Conservation (phyloP, 345 rosid genomes). For the Excoecaria agallocha region DNA sequence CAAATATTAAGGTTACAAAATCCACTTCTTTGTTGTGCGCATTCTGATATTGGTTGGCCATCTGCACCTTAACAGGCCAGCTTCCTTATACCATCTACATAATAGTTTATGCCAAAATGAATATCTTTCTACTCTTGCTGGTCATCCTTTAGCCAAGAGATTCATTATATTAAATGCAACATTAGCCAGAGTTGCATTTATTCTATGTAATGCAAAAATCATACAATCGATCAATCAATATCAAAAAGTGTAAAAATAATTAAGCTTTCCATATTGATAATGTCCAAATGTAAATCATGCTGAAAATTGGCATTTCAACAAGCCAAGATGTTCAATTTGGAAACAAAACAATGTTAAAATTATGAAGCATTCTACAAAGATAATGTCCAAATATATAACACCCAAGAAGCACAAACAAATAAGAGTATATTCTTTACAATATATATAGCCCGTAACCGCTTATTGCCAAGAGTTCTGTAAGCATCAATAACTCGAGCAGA, state of each 20-base stretch:
- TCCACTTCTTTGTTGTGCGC: background rate
- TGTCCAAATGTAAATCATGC: background rate
- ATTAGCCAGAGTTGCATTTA: background rate
- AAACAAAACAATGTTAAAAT: background rate
- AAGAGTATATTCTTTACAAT: slow-evolving; percentile 46
- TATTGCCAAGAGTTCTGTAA: slow-evolving; percentile 57
- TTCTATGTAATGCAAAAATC: background rate
- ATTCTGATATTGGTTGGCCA: background rate
- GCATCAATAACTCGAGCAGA: slow-evolving; percentile 87
- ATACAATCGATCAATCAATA: background rate
- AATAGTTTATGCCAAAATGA: background rate
- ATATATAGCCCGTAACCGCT: slow-evolving; percentile 71
- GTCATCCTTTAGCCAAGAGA: background rate
- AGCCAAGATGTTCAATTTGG: background rate
- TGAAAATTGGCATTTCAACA: background rate
- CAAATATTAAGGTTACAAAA: slow-evolving; percentile 1
- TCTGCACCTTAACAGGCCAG: background rate
- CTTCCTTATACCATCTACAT: background rate
- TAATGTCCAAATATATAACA: background rate
- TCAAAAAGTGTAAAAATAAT: background rate
- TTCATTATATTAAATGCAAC: slow-evolving; percentile 4
- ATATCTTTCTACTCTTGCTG: too few relatives aligned
- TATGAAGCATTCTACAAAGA: background rate
- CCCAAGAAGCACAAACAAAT: background rate
- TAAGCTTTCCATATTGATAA: background rate